Evolutionary conservation across 495 filamentous ascomycete species (phyloP), one percentile per base, ranked within the genome.

Genomic region (Hypomontagnella submonticulosa): DNA sequence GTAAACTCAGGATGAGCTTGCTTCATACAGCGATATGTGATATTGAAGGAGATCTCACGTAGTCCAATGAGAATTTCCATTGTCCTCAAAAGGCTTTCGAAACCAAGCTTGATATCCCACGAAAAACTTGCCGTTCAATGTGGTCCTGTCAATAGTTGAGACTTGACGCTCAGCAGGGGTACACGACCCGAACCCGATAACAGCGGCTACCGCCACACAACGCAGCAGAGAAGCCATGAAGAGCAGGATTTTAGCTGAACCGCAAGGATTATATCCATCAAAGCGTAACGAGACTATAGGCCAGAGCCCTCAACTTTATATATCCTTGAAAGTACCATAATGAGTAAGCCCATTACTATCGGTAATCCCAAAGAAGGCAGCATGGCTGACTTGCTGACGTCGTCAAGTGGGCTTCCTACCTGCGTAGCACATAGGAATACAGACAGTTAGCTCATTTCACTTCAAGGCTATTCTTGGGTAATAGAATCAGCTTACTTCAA

Each of bases 61-160:
- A 13, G 66, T 74, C 72, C 72, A 74, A 50, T 72, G 69, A 13
- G 64, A 71, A 30, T 71, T 73, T n/a, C 69, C 69, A 46, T 73
- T 46, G 13, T 71, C 71, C 19, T 72, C 56, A 3, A 56, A 32
- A 33, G 73, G 73, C 16, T 71, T 73, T 12, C 73, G 66, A 41
- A 75, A 75, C 60, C 71, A 74, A 16, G 68, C 73, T 46, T 74
- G 71, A 27, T 74, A 75, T 23, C 73, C 73, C n/a, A 72, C 70
- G 4, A 75, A 67, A 11, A 73, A 48, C 27, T 74, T 72, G 0
- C 66, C 69, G 32, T 74, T 64, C 34, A 75, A 57, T 10, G 69
- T 70, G 19, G 63, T 70, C 50, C 58, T 57, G 30, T 74, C 71
- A 37, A 75, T 66, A 12, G 49, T 50, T 15, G 61, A 63, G 23